Evolutionary conservation across 2,329 filamentous ascomycete species (phyloP), one percentile per base, ranked within the genome.

Genomic region (Aphanoascus verrucosus): DNA sequence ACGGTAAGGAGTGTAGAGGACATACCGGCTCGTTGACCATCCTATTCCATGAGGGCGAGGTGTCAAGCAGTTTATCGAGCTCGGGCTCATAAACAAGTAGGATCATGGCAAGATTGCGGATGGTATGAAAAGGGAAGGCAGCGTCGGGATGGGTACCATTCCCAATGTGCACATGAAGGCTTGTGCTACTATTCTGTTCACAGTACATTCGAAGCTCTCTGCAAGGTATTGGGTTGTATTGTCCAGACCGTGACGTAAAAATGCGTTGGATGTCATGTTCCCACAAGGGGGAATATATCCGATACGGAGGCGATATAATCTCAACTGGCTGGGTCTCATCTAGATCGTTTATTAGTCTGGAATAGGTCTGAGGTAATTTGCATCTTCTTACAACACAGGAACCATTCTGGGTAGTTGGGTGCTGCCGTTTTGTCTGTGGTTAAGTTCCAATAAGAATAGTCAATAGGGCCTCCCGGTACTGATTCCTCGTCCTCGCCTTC

Each of bases 91-190:
- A 60, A 11, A 58, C 54, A 15, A 59, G 49, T 32, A 58, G 19
- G 38, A 60, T 56, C 56, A 58, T 58, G 32, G 58, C 58, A 34
- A 60, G 55, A 32, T 58, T 60, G 20, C 57, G 58, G 38, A 60
- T 23, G 0, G 54, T 56, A 31, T 55, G n/a, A 34, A 60, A 60
- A 1, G 53, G 38, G 28, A 60, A 60, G 8, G 5, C 53, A 2
- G 55, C 37, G 6, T 37, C 45, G 1, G 54, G 23, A 15, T 51
- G 20, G 5, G 49, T 40, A 14, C 52, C 51, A 38, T 60, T 58
- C 19, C 55, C 58, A 28, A 58, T 55, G n/a, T 56, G 57, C 17
- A 58, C 52, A 38, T 58, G 57, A 28, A 60, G 23, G 34, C 49
- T 54, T 11, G 58, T 57, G 34, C 44, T 56, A 12, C 42, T 42